Conservation (phyloP, 192 early-diverging fungal genomes). For the Dissophora ornata region DNA sequence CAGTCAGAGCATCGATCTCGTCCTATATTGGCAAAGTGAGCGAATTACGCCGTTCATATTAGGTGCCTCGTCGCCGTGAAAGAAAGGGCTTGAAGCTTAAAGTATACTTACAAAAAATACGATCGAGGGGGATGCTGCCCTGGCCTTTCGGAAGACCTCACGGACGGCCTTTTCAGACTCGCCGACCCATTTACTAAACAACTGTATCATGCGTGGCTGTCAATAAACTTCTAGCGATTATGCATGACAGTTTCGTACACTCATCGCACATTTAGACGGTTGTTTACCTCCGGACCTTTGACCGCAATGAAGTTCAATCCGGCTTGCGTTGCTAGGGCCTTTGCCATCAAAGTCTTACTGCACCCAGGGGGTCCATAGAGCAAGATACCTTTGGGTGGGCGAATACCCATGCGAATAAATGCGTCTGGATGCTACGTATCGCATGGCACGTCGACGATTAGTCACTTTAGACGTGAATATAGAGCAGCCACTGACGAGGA, state of each 20-base stretch:
- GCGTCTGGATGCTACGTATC: slow-evolving; percentile 82
- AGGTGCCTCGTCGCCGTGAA: too few relatives aligned
- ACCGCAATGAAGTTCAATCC: slow-evolving; percentile 98
- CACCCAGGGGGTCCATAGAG: slow-evolving; percentile 98
- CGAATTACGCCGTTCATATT: not conserved
- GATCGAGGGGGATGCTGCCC: slow-evolving; percentile 94
- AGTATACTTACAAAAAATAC: slow-evolving; percentile 91
- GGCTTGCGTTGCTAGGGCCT: slow-evolving; percentile 96
- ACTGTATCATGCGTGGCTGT: too few relatives aligned
- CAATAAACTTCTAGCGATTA: too few relatives aligned
- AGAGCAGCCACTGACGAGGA: not conserved
- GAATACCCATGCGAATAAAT: slow-evolving; percentile 89
- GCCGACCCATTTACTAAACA: slow-evolving; percentile 99
- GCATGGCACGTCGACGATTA: too few relatives aligned
- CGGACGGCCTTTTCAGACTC: slow-evolving; percentile 97
- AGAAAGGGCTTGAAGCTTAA: not conserved
- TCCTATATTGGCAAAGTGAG: slow-evolving; percentile 70
- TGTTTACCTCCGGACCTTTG: slow-evolving; percentile 92
- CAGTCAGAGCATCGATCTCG: slow-evolving; percentile 96
- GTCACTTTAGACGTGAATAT: too few relatives aligned
- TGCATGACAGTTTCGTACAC: too few relatives aligned
- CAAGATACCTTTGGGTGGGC: slow-evolving; percentile 97
- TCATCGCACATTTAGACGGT: too few relatives aligned
- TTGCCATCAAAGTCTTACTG: slow-evolving; percentile 97
- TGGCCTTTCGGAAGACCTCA: slow-evolving; percentile 93